Conservation (phyloP, 306 rosid species). For the Echinosophora koreensis region DNA sequence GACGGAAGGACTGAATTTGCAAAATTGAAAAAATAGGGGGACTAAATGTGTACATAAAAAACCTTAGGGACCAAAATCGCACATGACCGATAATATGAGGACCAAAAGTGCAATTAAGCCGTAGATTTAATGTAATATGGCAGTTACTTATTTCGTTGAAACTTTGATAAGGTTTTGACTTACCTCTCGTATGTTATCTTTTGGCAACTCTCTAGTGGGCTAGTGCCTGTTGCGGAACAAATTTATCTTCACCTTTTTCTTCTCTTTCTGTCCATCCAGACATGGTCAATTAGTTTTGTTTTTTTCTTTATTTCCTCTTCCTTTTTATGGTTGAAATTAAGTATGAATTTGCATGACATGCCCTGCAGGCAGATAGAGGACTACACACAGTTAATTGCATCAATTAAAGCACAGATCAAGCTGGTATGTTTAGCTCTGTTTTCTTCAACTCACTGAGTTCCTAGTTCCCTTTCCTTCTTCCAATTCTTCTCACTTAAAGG, state of each 20-base stretch:
- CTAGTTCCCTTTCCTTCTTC: constrained; percentile 8
- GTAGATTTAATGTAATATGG: neutral
- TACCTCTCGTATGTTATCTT: neutral
- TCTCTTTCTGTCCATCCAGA: constrained; percentile 10
- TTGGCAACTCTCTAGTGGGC: neutral
- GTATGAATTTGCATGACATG: constrained; percentile 26
- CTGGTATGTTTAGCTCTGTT: constrained; percentile 62
- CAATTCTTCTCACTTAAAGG: constrained; percentile 9
- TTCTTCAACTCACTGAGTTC: neutral
- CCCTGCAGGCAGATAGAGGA: constrained; percentile 84
- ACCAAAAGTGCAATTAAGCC: too few species aligned
- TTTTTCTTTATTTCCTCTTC: neutral
- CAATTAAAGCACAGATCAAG: constrained; percentile 92
- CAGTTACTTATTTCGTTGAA: neutral
- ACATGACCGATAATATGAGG: too few species aligned
- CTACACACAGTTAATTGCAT: constrained; percentile 78
- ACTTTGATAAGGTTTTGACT: constrained; percentile 6
- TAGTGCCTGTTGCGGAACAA: constrained; percentile 11
- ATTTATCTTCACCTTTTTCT: constrained; percentile 1
- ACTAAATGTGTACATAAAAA: too few species aligned
- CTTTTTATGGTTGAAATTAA: constrained; percentile 21
- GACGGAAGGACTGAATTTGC: too few species aligned
- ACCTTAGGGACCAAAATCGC: too few species aligned
- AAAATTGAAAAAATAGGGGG: too few species aligned
- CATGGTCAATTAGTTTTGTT: constrained; percentile 2